Evolutionary conservation across 2,329 filamentous ascomycete genomes (phyloP), one percentile per base, ranked within the genome.

Genomic region (Diaporthe ampelina): DNA sequence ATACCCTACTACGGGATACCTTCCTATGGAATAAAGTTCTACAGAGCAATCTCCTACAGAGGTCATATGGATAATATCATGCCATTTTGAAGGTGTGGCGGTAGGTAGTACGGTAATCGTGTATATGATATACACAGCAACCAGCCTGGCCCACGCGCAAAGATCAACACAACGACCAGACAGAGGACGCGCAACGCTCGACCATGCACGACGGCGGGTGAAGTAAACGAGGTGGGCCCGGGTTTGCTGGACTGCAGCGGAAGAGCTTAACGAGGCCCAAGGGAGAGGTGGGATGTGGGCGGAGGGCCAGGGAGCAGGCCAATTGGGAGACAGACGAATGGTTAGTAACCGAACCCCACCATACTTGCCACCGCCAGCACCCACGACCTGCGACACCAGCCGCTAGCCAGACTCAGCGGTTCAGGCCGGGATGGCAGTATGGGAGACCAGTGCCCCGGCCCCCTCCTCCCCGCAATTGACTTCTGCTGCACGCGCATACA

Each of bases 401-500:
- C 29, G 43, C 58, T 24, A 45, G 56, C 37, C 11, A 57, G 19
- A 29, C 8, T 26, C 29, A n/a, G 52, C 15, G 26, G 40, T 15
- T 17, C 40, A 7, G 37, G 35, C 35, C 17, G 37, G 58, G n/a
- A 19, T 61, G 58, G 52, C 52, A 56, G 52, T 19, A 21, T 57
- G 54, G 35, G 29, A 32, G 29, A 32, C 29, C 17, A 15, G 26
- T 65, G 40, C 26, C 59, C 26, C 21, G 24, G 40, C 61, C 48
- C 63, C 48, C 29, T 54, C 37, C 63, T 37, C 45, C 63, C 63
- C 63, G 63, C 63, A 68, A 54, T 54, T 54, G 61, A 29, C 61
- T 32, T 32, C 29, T 32, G 29, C 29, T 32, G 29, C 29, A 32
- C 29, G 29, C 29, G 4, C 29, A 32, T 32, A 32, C 29, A 32